Base-by-base conservation (phyloP, 768 basidiomycete genomes). In the Cubamyces lactineus region DNA sequence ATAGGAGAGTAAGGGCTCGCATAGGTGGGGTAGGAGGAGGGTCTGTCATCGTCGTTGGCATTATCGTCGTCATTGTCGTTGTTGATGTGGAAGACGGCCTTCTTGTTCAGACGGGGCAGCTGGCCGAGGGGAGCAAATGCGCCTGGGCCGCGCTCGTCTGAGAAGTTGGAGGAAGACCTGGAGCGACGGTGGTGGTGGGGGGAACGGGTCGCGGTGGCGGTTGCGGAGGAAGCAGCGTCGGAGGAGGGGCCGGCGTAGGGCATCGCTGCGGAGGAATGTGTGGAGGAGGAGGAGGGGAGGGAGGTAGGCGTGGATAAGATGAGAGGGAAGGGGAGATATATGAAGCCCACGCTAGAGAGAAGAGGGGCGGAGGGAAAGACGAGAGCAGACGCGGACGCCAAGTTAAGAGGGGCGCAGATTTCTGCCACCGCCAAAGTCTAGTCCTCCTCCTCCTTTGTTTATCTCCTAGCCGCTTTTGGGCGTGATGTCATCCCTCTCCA, bases 81-180 rank as follows among this genome's bases (percentile, higher is more conserved):
- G 56, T 42, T 50, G 64, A 69, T 50, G 57, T 55, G 62, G 69
- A 71, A 70, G 62, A 71, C 56, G 52, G 70, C 62, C 61, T 66
- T 69, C 69, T 72, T 72, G 53, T 72, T 67, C 65, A 79, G 74
- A 28, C 75, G 76, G 49, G 85, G 85, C 39, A 85, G 79, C 17
- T 67, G 51, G 26, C 78, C 77, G 47, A 86, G 74, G 12, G 81
- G 72, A 17, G 76, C 75, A 58, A 86, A 85, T 21, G 85, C 78
- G 61, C 84, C 84, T 21, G 76, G 71, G 42, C 79, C 78, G 53
- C 69, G 70, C 57, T 79, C 76, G 26, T 79, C 75, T 43, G 78
- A 74, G 68, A 79, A 80, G 5, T 74, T 59, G 42, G 53, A 38
- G 57, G 66, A 60, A 34, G 73, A 74, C 63, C 72, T 71, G 28